Percentiles rank a stretch among this genome's conserved stretches.
Evolutionary conservation across 208 protist species (phyloP).

Genomic region (Perkinsela sp.): DNA sequence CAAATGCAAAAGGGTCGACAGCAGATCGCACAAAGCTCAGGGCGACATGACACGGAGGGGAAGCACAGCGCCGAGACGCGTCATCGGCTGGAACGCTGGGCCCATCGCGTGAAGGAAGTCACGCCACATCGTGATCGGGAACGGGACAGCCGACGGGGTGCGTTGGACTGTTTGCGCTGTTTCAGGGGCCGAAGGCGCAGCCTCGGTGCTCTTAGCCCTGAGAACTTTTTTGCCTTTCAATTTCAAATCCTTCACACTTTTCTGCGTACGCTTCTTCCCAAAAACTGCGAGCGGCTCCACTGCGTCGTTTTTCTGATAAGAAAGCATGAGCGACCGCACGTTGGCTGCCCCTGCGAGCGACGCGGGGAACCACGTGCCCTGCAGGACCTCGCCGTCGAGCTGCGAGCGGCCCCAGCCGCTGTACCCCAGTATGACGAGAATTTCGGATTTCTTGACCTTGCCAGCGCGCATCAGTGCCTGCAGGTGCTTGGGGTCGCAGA

Average conservation of each 20-base stretch:
- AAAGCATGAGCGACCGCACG: not conserved
- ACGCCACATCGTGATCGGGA: not conserved
- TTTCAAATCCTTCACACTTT: not conserved
- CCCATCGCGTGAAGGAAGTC: not conserved
- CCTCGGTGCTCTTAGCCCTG: not conserved
- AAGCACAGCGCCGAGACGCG: not conserved
- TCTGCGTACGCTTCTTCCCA: not conserved
- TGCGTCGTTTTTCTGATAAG: not conserved
- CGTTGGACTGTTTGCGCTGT: not conserved
- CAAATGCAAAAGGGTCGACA: too few species aligned
- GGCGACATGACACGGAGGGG: not conserved
- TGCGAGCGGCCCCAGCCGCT: conserved; percentile 32
- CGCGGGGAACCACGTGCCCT: conserved; percentile 29
- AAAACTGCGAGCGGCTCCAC: not conserved
- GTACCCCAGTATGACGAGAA: conserved; percentile 37
- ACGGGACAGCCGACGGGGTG: not conserved
- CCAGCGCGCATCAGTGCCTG: not conserved
- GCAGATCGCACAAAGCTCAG: too few species aligned
- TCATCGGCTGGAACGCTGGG: not conserved
- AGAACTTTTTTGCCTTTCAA: not conserved
- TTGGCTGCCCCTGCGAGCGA: not conserved
- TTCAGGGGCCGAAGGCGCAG: not conserved
- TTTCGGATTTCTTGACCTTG: conserved; percentile 8
- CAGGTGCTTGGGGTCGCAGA: not conserved
- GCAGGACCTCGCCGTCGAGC: conserved; percentile 29